phyloP scores from a whole-genome alignment of 192 early-diverging fungal genomes.

The Obelidium mucronatum region DNA sequence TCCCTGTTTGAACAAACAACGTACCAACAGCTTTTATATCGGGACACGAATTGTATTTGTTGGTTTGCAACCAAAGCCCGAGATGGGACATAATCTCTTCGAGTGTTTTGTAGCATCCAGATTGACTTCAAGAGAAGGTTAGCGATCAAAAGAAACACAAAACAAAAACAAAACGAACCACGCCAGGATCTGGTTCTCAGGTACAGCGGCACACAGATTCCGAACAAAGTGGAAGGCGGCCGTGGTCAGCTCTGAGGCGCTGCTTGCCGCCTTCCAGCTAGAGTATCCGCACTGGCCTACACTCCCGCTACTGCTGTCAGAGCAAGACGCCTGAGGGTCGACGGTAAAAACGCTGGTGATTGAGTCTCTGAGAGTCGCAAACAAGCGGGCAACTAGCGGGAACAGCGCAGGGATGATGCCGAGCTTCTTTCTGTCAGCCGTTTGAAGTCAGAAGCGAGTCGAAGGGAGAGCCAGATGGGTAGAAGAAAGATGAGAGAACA shows the following conservation, averaged over 20 bases:
- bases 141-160: background rate
- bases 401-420: constrained; percentile 25
- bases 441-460: no score
- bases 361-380: background rate
- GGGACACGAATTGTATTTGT: constrained; percentile 39
- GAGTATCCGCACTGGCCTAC: constrained; percentile 12
- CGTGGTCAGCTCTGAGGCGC: constrained; percentile 32
- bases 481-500: background rate
- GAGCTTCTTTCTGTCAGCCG: constrained; percentile 29
- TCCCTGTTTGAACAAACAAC: constrained; percentile 5
- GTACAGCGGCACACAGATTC: constrained; percentile 53
- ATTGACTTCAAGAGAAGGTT: constrained; percentile 33
- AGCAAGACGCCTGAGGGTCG: background rate
- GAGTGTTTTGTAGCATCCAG: constrained; percentile 41
- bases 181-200: constrained; percentile 45
- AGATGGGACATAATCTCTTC: constrained; percentile 51
- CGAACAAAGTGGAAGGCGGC: constrained; percentile 48
- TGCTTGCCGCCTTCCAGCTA: constrained; percentile 2
- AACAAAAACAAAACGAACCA: constrained; percentile 36
- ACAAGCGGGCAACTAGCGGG: constrained; percentile 10
- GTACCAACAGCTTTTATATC: constrained; percentile 38
- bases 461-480: background rate
- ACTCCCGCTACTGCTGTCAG: no score
- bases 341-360: background rate
- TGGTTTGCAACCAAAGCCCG: constrained; percentile 44